A percentile compares a stretch with the other conserved stretches of the same genome.
These are phyloP conservation scores for Phytophthora pisi DNA, from an alignment of 352 stramenopile species.

Conservation along the genomic window DNA sequence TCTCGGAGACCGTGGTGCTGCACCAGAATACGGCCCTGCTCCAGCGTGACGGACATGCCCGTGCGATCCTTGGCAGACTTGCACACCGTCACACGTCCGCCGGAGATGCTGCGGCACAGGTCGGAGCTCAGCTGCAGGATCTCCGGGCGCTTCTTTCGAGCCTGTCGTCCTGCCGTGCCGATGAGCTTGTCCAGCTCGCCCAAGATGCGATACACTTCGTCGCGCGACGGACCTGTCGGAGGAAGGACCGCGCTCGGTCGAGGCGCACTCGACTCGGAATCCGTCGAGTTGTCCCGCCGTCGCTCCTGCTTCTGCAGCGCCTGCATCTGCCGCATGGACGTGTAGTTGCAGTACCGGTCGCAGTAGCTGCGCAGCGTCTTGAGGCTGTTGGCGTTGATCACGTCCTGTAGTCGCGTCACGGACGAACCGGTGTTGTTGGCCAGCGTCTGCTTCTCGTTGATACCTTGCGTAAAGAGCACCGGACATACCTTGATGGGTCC, in stretches of 20 bases:
- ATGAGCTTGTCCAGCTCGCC: conserved; percentile 77
- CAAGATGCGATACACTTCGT: conserved; percentile 62
- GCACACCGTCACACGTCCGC: conserved; percentile 94
- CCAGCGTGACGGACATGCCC: conserved; percentile 97
- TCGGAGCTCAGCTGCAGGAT: conserved; percentile 88
- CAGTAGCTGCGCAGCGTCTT: conserved; percentile 71
- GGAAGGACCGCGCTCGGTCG: conserved; percentile 5
- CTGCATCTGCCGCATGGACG: conserved; percentile 47
- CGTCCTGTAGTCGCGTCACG: conserved; percentile 77
- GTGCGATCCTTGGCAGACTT: conserved; percentile 98
- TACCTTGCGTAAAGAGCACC: conserved; percentile 88
- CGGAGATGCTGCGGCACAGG: conserved; percentile 81
- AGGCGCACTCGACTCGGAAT: background rate
- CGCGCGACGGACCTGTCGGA: conserved; percentile 39
- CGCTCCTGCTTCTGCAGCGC: conserved; percentile 32
- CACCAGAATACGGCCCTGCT: conserved; percentile 91
- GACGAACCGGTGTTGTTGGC: conserved; percentile 89
- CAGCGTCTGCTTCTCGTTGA: conserved; percentile 94
- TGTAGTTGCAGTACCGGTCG: conserved; percentile 81
- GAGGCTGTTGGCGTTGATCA: conserved; percentile 83
- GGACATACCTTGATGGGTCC: conserved; percentile 70
- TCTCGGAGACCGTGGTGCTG: conserved; percentile 75
- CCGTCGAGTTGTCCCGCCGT: conserved; percentile 17
- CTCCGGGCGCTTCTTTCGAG: conserved; percentile 84
- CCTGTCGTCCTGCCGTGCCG: conserved; percentile 60